Evolutionary conservation across 306 rosid genomes (phyloP).

Genomic region (Cucurbita pepo): DNA sequence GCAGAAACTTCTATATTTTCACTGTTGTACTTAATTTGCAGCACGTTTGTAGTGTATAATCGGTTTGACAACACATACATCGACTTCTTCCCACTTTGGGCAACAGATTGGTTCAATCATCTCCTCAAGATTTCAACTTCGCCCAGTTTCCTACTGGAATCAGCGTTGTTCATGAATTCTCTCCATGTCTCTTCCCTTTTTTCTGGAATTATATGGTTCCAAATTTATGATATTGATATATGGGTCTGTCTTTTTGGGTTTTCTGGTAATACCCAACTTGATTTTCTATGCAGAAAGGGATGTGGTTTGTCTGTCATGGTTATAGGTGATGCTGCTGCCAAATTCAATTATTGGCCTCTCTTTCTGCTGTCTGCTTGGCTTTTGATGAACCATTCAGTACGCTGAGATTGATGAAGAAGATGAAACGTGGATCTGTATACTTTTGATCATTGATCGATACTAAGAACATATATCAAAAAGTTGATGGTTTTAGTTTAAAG

Average conservation of each 20-base stretch:
- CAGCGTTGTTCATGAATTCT: not conserved
- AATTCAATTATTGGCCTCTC: not conserved
- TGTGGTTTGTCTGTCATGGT: not conserved
- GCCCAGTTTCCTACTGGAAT: not conserved
- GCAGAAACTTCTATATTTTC: constrained; percentile 3
- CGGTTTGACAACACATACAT: not conserved
- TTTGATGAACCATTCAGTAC: not conserved
- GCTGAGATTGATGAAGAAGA: not conserved
- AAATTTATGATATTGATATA: too few relatives aligned
- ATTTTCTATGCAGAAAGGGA: too few relatives aligned
- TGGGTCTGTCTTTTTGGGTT: not conserved
- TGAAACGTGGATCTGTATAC: not conserved
- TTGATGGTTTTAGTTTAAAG: not conserved
- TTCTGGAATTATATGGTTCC: not conserved
- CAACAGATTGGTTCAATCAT: constrained; percentile 6
- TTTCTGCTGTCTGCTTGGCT: not conserved
- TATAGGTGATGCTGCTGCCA: not conserved
- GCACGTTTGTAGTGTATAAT: constrained; percentile 22
- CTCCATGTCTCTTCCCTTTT: not conserved
- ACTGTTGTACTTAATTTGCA: constrained; percentile 5
- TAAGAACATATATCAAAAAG: not conserved
- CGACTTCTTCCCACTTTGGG: not conserved
- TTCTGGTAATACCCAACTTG: not conserved
- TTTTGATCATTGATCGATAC: not conserved
- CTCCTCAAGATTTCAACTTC: not conserved